These are phyloP conservation scores for Syzygium jambos DNA, from an alignment of 345 rosid genomes.

Conservation along the genomic window DNA sequence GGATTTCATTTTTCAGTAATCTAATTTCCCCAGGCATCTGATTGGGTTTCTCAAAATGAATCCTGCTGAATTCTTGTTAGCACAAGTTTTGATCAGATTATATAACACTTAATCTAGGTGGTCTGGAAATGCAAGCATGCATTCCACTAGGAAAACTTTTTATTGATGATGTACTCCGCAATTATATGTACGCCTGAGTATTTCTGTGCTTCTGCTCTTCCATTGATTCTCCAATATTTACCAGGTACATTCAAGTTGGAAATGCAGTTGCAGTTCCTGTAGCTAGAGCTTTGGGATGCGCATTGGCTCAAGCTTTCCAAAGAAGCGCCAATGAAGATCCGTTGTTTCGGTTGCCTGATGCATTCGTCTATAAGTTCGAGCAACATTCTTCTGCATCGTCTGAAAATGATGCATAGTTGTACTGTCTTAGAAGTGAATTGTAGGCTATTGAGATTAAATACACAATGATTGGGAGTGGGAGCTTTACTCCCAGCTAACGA, in stretches of 20 bases:
- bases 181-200: not conserved
- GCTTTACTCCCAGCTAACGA: not conserved
- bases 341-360: constrained; percentile 19
- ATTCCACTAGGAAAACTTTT: not conserved
- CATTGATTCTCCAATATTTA: not conserved
- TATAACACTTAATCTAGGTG: not conserved
- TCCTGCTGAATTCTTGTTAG: not conserved
- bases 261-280: constrained; percentile 79
- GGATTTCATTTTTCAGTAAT: too few relatives aligned
- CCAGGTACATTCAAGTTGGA: constrained; percentile 70
- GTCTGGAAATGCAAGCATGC: not conserved
- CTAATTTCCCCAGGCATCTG: not conserved
- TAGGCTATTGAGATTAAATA: not conserved
- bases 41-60: not conserved
- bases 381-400: constrained; percentile 14
- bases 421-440: not conserved
- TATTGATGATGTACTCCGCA: not conserved
- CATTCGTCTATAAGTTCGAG: constrained; percentile 12
- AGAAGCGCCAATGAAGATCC: constrained; percentile 19
- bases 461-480: not conserved
- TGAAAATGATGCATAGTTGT: constrained; percentile 11
- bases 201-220: not conserved
- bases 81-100: not conserved
- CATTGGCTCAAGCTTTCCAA: constrained; percentile 33
- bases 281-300: constrained; percentile 55